Base-by-base conservation (phyloP, 331 rosid genomes). In the Telfairia occidentalis region DNA sequence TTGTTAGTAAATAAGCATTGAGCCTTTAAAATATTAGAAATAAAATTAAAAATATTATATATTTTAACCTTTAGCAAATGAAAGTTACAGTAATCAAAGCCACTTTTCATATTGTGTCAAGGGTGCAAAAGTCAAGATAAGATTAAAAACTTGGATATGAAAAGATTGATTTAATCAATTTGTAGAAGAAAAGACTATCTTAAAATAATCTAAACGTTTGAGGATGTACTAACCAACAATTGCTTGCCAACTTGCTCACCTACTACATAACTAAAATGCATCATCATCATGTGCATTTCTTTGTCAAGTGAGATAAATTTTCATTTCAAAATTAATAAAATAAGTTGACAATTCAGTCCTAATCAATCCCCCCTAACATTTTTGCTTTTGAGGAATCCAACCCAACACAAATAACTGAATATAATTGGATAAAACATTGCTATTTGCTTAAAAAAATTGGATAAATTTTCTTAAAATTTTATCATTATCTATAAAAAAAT, bases 181-280 rank as follows among this genome's bases (percentile, higher is more conserved):
- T 1, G 37, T 24, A 1, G 70, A 61, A 21, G 55, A 24, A 67
- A 43, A 24, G 29, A 40, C 5, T 15, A 67, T 24, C 3, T 21
- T 30, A 66, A 42, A 34, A 37, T 3, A 65, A n/a, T 30, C 18
- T 38, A 65, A 37, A 35, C 6, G 21, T 30, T 64, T 40, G 55
- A 42, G 50, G n/a, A 43, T 67, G 24, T 67, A n/a, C n/a, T n/a
- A 24, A 67, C 50, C 13, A 63, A 34, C 46, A 7, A 40, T 24
- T 67, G 37, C 55, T 23, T 67, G 15, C 23, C 74, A 43, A 42
- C 74, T 67, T 42, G 74, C 74, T 1, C 5, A 67, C 74, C 74
- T 43, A 43, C 74, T 42, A 7, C 74, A 67, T 67, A 67, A 67
- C 73, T 67, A 67, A 67, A 40, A 67, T 67, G 19, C 73, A 61